phyloP scores from a whole-genome alignment of 495 filamentous ascomycete species.

The Aspergillus steynii region DNA sequence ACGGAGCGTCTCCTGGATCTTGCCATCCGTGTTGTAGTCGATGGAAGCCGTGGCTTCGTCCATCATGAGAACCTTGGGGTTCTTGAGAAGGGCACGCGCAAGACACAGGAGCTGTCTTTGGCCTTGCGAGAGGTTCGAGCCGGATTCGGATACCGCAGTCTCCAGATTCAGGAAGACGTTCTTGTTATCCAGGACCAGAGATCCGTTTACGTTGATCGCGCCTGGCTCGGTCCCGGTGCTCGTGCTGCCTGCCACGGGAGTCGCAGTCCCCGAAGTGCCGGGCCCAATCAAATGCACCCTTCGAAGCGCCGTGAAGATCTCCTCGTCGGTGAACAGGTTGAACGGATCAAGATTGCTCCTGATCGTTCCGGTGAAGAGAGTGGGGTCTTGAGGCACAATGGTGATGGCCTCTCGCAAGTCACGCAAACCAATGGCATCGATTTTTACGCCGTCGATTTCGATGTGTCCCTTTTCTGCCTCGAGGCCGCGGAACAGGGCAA shows the following conservation, averaged over 20 bases:
- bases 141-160: conserved; percentile 84
- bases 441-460: conserved; percentile 85
- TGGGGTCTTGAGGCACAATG: conserved; percentile 98
- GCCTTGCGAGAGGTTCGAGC: conserved; percentile 94
- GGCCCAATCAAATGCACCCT: conserved; percentile 87
- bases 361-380: conserved; percentile 94
- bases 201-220: conserved; percentile 34
- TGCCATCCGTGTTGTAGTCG: conserved; percentile 92
- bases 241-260: conserved; percentile 42
- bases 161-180: conserved; percentile 91
- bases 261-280: conserved; percentile 47
- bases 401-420: conserved; percentile 93
- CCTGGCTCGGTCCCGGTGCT: conserved; percentile 27
- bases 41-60: conserved; percentile 98
- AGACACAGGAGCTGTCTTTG: conserved; percentile 95
- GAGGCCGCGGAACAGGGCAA: conserved; percentile 95
- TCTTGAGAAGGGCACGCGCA: conserved; percentile 89
- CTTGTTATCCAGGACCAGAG: conserved; percentile 67
- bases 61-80: conserved; percentile 92
- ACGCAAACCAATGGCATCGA: conserved; percentile 82
- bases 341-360: conserved; percentile 96
- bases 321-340: conserved; percentile 82
- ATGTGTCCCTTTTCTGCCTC: conserved; percentile 92
- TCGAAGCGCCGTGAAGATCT: conserved; percentile 84
- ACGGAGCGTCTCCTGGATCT: conserved; percentile 93